Percentiles rank a stretch among this genome's conserved stretches.
Conservation (phyloP, 768 basidiomycete species). For the Russula earlei region DNA sequence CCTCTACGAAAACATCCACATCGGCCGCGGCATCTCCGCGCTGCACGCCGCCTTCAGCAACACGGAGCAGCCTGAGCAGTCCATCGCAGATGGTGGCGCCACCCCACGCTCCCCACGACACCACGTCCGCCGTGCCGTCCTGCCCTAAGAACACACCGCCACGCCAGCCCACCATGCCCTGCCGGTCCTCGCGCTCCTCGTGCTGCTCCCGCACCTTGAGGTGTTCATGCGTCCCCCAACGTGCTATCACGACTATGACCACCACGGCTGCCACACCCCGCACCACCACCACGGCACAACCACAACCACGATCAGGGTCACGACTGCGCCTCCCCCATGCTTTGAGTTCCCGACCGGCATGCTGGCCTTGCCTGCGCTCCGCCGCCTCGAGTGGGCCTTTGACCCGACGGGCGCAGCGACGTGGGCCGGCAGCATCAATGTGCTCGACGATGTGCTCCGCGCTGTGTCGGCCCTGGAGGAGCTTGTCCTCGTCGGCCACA, state of each 20-base stretch:
- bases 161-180: neutral
- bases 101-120: neutral
- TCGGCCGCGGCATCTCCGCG: constrained; percentile 6
- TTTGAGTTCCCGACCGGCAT: constrained; percentile 7
- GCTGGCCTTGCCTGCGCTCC: neutral
- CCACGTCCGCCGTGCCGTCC: constrained; percentile 16
- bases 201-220: constrained; percentile 7
- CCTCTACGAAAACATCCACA: constrained; percentile 18
- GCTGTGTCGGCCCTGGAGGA: neutral
- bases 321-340: neutral
- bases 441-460: constrained; percentile 5
- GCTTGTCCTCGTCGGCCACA: constrained; percentile 8
- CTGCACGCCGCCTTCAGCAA: neutral
- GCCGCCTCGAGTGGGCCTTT: constrained; percentile 16
- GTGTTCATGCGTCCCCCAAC: constrained; percentile 16
- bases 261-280: neutral
- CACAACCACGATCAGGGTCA: neutral
- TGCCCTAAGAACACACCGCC: constrained; percentile 10
- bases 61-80: too few species aligned
- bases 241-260: neutral
- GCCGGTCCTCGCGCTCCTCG: constrained; percentile 9
- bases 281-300: too few species aligned
- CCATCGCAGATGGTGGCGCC: neutral
- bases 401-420: constrained; percentile 8
- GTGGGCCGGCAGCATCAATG: constrained; percentile 15